Evolutionary conservation across 148 eudicot genomes (phyloP).

Genomic region (Vaccinium myrtillus): DNA sequence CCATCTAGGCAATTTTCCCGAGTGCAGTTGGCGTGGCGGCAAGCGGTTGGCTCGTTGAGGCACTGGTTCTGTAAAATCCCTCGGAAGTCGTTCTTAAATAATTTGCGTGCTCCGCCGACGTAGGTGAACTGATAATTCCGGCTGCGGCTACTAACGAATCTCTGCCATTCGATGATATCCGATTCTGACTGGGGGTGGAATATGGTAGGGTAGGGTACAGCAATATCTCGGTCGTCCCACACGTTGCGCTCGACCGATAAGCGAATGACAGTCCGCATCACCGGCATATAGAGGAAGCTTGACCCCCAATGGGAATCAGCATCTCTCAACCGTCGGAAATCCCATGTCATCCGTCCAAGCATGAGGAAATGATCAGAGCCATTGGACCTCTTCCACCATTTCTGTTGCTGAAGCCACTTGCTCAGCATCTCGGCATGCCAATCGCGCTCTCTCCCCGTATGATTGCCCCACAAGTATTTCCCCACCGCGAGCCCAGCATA

Average conservation of each 20-base stretch:
- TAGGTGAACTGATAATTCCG: conserved; percentile 37
- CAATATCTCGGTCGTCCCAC: conserved; percentile 65
- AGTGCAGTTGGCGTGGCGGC: conserved; percentile 46
- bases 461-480: conserved; percentile 40
- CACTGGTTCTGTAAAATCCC: conserved; percentile 32
- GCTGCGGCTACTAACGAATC: conserved; percentile 37
- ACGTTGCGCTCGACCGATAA: conserved; percentile 50
- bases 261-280: conserved; percentile 55
- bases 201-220: conserved; percentile 79
- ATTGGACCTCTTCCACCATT: conserved; percentile 36
- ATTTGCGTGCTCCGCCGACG: conserved; percentile 33
- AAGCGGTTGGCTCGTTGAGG: conserved; percentile 17
- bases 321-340: conserved; percentile 38
- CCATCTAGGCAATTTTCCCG: conserved; percentile 29
- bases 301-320: conserved; percentile 49
- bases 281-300: conserved; percentile 40
- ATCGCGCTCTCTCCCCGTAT: conserved; percentile 41
- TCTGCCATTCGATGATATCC: conserved; percentile 64
- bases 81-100: conserved; percentile 36
- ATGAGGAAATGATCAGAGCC: conserved; percentile 65
- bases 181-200: conserved; percentile 60
- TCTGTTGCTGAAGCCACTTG: conserved; percentile 42
- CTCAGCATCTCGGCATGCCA: conserved; percentile 43
- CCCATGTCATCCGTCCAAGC: conserved; percentile 67
- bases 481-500: conserved; percentile 72